A percentile compares a stretch with the other conserved stretches of the same genome.
Conservation (phyloP, 2,329 filamentous ascomycete species). For the Thielaviopsis punctulata region DNA sequence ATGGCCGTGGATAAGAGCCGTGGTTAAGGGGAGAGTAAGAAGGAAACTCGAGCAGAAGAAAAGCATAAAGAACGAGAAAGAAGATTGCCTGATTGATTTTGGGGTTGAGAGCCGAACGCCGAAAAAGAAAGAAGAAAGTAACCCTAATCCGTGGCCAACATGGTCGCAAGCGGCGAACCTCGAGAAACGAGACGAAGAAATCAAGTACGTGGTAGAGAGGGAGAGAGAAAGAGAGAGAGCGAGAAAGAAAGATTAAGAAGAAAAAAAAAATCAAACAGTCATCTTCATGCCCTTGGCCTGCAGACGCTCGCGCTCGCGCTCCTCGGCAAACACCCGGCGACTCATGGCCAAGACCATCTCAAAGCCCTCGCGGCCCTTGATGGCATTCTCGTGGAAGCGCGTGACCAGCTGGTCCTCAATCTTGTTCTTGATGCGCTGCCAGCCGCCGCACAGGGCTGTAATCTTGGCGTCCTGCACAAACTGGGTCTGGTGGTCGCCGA, state of each 20-base stretch:
- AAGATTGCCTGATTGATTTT: too few species aligned
- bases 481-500: constrained; percentile 43
- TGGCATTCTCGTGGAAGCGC: constrained; percentile 80
- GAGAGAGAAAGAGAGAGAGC: constrained; percentile 1
- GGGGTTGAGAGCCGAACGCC: background rate
- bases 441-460: constrained; percentile 85
- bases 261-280: background rate
- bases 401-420: constrained; percentile 86
- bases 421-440: constrained; percentile 91
- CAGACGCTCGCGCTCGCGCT: constrained; percentile 44
- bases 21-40: too few species aligned
- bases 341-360: constrained; percentile 91
- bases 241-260: background rate
- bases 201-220: background rate
- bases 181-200: background rate
- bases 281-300: background rate
- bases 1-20: too few species aligned
- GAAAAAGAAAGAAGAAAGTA: background rate
- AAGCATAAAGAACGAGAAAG: background rate
- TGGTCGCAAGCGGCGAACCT: too few species aligned
- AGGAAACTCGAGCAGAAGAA: background rate
- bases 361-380: constrained; percentile 82
- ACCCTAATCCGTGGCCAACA: too few species aligned
- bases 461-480: constrained; percentile 86
- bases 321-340: constrained; percentile 76